These are phyloP conservation scores for Hypoxylon sp. DNA, from an alignment of 2,329 filamentous ascomycete genomes.

Conservation along the genomic window DNA sequence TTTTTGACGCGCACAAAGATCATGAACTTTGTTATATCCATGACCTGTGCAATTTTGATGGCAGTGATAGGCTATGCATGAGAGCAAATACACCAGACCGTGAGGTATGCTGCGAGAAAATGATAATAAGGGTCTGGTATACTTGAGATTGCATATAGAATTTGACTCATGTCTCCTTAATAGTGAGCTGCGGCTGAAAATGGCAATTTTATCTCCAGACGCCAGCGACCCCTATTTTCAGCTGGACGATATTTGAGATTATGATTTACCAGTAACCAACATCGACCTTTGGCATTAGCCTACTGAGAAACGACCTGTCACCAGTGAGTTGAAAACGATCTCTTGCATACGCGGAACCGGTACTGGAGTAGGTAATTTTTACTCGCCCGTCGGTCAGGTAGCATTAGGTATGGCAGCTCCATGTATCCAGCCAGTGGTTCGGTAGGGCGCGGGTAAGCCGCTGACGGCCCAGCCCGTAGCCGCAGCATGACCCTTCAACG, in stretches of 20 bases:
- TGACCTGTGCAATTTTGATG: no score
- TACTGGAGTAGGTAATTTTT: neutral
- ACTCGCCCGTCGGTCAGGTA: no score
- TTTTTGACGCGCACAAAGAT: no score
- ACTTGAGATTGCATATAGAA: no score
- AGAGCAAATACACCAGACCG: no score
- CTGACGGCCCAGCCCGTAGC: neutral
- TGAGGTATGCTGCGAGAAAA: no score
- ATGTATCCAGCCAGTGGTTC: neutral
- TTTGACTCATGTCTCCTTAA: no score
- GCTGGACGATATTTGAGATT: neutral
- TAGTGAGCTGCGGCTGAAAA: no score
- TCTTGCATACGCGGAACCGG: neutral
- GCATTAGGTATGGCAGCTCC: no score
- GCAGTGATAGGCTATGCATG: no score
- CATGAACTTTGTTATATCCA: no score
- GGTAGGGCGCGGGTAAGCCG: neutral
- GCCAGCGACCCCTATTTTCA: neutral
- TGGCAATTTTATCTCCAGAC: neutral
- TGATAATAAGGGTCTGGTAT: no score
- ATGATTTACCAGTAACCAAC: neutral
- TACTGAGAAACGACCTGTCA: neutral
- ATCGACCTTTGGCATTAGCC: neutral
- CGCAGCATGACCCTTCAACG: neutral
- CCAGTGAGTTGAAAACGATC: neutral